phyloP scores from a whole-genome alignment of 768 basidiomycete genomes.

The Mycena epipterygia region DNA sequence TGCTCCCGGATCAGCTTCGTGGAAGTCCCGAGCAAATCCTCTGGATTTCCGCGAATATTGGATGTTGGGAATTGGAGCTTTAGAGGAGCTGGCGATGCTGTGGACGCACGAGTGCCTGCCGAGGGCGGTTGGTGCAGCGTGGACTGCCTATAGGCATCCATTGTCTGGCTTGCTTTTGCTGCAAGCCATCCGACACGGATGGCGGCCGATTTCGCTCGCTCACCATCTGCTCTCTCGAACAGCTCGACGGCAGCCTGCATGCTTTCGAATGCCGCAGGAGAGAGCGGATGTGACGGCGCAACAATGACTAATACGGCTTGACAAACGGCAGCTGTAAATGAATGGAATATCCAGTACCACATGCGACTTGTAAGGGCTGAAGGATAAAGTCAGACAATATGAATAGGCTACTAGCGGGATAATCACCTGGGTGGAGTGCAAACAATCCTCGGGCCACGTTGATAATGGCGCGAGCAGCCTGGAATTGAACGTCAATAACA shows the following conservation, averaged over 20 bases:
- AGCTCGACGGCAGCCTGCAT: slow-evolving; percentile 39
- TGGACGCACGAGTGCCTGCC: neutral
- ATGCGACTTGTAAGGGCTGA: slow-evolving; percentile 38
- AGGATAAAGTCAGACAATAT: neutral
- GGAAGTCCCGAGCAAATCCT: slow-evolving; percentile 38
- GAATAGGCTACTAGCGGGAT: no score
- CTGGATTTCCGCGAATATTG: slow-evolving; percentile 36
- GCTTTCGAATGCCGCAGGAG: slow-evolving; percentile 37
- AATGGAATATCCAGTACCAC: slow-evolving; percentile 42
- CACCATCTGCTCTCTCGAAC: slow-evolving; percentile 36
- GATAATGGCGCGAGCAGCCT: slow-evolving; percentile 41
- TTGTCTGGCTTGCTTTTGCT: slow-evolving; percentile 28
- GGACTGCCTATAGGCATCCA: slow-evolving; percentile 28
- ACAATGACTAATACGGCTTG: slow-evolving; percentile 40
- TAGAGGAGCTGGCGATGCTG: neutral
- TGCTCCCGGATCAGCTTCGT: slow-evolving; percentile 39
- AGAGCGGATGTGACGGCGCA: slow-evolving; percentile 40
- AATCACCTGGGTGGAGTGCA: slow-evolving; percentile 38
- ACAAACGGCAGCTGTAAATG: slow-evolving; percentile 41
- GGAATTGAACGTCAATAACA: neutral
- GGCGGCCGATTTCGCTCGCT: slow-evolving; percentile 35
- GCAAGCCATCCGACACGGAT: slow-evolving; percentile 33
- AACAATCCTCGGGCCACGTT: slow-evolving; percentile 40
- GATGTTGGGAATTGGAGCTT: slow-evolving; percentile 34
- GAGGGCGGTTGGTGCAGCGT: neutral